Conservation (phyloP, 495 filamentous ascomycete species). For the Aspergillus indologenus region DNA sequence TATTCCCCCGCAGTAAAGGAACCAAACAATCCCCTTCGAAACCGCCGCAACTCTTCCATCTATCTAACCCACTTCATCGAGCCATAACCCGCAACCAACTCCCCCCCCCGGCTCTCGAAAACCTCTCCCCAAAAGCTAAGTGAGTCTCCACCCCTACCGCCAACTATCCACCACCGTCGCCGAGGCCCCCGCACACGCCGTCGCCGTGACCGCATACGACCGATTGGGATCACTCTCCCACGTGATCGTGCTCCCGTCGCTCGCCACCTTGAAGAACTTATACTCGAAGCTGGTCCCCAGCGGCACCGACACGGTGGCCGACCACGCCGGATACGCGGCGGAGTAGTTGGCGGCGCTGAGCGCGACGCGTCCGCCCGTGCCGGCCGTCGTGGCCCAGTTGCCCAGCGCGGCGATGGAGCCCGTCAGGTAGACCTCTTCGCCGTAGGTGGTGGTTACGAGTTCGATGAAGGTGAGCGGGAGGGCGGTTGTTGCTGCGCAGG, state of each 20-base stretch:
- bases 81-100: neutral
- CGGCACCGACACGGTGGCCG: slow-evolving; percentile 41
- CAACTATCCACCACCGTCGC: slow-evolving; percentile 15
- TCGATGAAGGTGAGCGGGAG: slow-evolving; percentile 58
- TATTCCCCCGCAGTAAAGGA: no score
- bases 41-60: no score
- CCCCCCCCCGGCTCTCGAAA: neutral
- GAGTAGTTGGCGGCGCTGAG: slow-evolving; percentile 53
- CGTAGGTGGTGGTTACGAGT: slow-evolving; percentile 49
- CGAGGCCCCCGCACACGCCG: slow-evolving; percentile 29
- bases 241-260: slow-evolving; percentile 43
- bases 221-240: slow-evolving; percentile 64
- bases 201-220: slow-evolving; percentile 44
- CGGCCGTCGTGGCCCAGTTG: slow-evolving; percentile 47
- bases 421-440: slow-evolving; percentile 56
- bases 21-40: no score
- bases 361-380: slow-evolving; percentile 24
- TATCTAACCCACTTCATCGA: no score
- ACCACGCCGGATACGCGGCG: slow-evolving; percentile 53
- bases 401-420: slow-evolving; percentile 53
- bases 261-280: slow-evolving; percentile 59
- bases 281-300: slow-evolving; percentile 55
- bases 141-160: slow-evolving; percentile 10
- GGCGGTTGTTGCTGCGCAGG: slow-evolving; percentile 38
- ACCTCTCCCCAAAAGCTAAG: neutral